phyloP scores from a whole-genome alignment of 1,284 basidiomycete genomes.

The Lignosus rhinocerotis region DNA sequence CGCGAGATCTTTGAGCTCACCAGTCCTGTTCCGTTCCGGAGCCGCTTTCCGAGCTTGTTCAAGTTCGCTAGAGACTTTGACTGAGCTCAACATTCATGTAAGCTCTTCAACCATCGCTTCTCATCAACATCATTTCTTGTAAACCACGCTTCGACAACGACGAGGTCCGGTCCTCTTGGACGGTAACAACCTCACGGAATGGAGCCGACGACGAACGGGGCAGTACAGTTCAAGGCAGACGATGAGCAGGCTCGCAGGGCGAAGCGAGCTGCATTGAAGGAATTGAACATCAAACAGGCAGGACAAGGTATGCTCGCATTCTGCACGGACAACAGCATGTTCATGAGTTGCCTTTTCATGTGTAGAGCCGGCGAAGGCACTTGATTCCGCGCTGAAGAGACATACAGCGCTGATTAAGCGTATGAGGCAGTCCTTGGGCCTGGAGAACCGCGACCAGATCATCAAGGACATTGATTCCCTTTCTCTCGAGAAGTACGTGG shows the following conservation, averaged over 20 bases:
- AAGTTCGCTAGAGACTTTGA: too few relatives aligned
- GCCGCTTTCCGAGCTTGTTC: too few relatives aligned
- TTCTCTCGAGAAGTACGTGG: conserved; percentile 93
- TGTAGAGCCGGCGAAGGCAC: conserved; percentile 57
- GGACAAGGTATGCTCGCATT: conserved; percentile 43
- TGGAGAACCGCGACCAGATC: conserved; percentile 81
- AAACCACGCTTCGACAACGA: neutral
- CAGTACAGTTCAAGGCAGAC: conserved; percentile 45
- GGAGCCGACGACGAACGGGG: conserved; percentile 25
- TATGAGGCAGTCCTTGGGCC: conserved; percentile 77
- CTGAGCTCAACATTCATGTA: neutral
- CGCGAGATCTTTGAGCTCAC: too few relatives aligned
- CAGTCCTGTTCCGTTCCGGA: too few relatives aligned
- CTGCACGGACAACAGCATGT: neutral
- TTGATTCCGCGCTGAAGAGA: conserved; percentile 92
- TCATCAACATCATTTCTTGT: neutral
- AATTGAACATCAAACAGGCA: conserved; percentile 48
- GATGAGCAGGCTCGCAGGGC: conserved; percentile 61
- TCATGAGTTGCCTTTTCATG: neutral
- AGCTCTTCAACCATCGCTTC: neutral
- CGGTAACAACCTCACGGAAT: conserved; percentile 9
- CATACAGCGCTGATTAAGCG: conserved; percentile 94
- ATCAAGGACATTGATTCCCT: conserved; percentile 90
- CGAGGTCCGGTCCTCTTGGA: neutral
- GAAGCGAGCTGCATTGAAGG: conserved; percentile 58